Conservation (phyloP, 495 filamentous ascomycete species). For the Neurospora intermedia region DNA sequence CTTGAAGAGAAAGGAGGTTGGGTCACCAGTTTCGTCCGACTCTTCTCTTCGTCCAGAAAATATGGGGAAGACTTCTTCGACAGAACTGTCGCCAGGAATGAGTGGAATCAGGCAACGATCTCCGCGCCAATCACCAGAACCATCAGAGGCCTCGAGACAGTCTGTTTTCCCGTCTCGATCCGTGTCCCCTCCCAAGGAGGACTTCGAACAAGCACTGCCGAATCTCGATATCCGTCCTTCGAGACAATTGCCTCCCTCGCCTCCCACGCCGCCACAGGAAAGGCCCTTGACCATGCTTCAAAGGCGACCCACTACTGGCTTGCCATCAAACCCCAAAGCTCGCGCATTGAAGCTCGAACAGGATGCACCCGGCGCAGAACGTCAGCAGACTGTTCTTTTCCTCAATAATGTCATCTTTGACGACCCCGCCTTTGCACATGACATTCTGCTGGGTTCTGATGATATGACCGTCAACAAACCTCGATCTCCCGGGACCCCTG, state of each 20-base stretch:
- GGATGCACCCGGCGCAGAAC: slow-evolving; percentile 16
- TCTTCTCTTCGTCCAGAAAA: slow-evolving; percentile 8
- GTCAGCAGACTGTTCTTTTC: slow-evolving; percentile 40
- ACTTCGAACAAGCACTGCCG: not conserved
- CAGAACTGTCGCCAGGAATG: slow-evolving; percentile 35
- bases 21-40: slow-evolving; percentile 11
- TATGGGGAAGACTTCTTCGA: slow-evolving; percentile 19
- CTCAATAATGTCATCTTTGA: slow-evolving; percentile 43
- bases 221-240: slow-evolving; percentile 24
- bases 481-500: slow-evolving; percentile 11
- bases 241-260: slow-evolving; percentile 20
- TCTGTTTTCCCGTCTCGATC: not conserved
- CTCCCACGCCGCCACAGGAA: slow-evolving; percentile 20
- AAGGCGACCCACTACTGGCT: slow-evolving; percentile 35
- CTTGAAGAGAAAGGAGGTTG: slow-evolving; percentile 34
- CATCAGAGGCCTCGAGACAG: not conserved
- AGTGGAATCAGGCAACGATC: slow-evolving; percentile 33
- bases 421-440: slow-evolving; percentile 32
- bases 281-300: slow-evolving; percentile 32
- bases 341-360: slow-evolving; percentile 25
- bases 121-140: slow-evolving; percentile 18
- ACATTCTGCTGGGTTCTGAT: slow-evolving; percentile 32
- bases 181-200: not conserved
- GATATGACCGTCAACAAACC: slow-evolving; percentile 14
- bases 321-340: slow-evolving; percentile 40